Evolutionary conservation across 2,329 filamentous ascomycete species (phyloP), one percentile per base, ranked within the genome.

Genomic region (Cercospora citrullina): DNA sequence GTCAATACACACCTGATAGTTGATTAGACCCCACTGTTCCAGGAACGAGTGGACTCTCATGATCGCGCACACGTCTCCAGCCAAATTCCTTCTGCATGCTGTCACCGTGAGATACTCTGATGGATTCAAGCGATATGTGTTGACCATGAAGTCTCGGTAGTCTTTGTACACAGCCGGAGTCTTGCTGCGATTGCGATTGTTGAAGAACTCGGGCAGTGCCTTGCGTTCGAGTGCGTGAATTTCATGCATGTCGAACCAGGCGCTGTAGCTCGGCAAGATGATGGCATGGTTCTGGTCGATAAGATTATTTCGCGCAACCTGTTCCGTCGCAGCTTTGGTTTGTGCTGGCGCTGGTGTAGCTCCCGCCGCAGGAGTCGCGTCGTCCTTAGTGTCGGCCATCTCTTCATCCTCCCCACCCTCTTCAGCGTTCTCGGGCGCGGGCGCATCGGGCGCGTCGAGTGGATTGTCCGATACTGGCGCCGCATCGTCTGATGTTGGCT

Each of bases 131-230:
- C 95, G 90, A 81, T 99, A 99, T 14, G 95, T 98, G 83, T 99
- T 99, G 83, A 99, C 93, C 95, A 99, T 99, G 78, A 99, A 99
- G 78, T 99, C 95, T 74, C 95, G 90, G 81, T 99, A 99, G 78
- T 99, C 95, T 81, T 98, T 98, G 84, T 99, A 99, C 23, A 98
- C 92, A 60, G 93, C 90, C 0, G 93, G 91, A 0, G 95, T 99
- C 83, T 99, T 99, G 88, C 95, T 98, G 76, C 95, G 91, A 81
- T 99, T 99, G 68, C 95, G 89, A 80, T 89, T 94, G 83, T 99
- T 99, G 87, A 99, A 99, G 82, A 98, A 99, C 79, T 99, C 95
- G 21, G 94, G 93, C 73, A 99, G 86, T 7, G 93, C 93, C 81
- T 97, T 99, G 78, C 91, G 91, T 83, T 99, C 95, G 75, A 97